Evolutionary conservation across 129 eudicot species (phyloP), one percentile per base, ranked within the genome.

Genomic region (Erigeron canadensis): DNA sequence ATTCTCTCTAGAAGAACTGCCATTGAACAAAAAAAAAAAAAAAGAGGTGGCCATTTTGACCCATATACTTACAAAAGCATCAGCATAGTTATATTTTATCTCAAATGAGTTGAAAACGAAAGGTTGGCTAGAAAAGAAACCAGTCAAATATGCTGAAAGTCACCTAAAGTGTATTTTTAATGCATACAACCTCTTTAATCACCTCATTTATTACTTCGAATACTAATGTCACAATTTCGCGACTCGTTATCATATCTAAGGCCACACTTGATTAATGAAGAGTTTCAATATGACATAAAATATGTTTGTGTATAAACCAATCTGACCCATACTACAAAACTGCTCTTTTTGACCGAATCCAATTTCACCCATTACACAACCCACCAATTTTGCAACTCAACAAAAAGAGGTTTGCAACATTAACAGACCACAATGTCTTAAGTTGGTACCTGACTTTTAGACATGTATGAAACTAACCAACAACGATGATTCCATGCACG

Each of bases 401-500:
- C 7, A 0, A 2, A 8, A 67, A 66, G 7, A 59, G 63, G 16
- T 16, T n/a, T 61, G 18, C 17, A 43, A 16, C 15, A 41, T 51
- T 73, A 40, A 11, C 47, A 67, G 23, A 70, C 76, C 63, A 65
- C 12, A 39, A 41, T 23, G 50, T 21, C 69, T 67, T 37, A 47
- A 71, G 63, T 65, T 77, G 67, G 34, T 65, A 91, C 97, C 96
- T 89, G 94, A 63, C 48, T 74, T 59, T 77, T 62, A 11, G 89
- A 70, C 95, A 89, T 89, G 84, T 84, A 89, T 67, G 95, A 69
- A 73, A 85, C 94, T 50, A 89, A 80, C 98, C 98, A 88, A 74
- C 89, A 83, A 39, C 95, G 91, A 71, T 92, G 96, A 78, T 85
- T 82, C 98, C 98, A 92, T 43, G 98, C 98, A 80, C 96, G 95